These are phyloP conservation scores for Xylariaceae sp. DNA, from an alignment of 2,329 filamentous ascomycete species.

Conservation along the genomic window DNA sequence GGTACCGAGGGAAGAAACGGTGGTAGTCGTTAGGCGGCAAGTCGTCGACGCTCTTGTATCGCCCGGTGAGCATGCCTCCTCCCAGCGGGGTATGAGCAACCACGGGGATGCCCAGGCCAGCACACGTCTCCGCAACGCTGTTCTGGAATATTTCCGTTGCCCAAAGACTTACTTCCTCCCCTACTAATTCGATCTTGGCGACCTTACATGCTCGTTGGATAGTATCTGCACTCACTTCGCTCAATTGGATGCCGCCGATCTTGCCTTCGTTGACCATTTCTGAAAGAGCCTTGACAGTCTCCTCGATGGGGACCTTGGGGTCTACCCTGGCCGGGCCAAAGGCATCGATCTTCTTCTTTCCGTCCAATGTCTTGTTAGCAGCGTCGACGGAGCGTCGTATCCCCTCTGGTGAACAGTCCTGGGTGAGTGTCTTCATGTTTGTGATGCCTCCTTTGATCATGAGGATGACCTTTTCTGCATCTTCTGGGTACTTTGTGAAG, in stretches of 20 bases:
- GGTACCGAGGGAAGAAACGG: conserved; percentile 47
- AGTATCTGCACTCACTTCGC: conserved; percentile 43
- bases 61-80: conserved; percentile 62
- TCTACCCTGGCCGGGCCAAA: conserved; percentile 57
- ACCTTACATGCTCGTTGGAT: conserved; percentile 54
- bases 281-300: conserved; percentile 39
- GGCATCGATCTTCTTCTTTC: conserved; percentile 56
- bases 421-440: conserved; percentile 42
- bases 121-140: conserved; percentile 52
- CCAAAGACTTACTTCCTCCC: conserved; percentile 56
- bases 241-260: conserved; percentile 39
- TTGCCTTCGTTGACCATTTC: conserved; percentile 43
- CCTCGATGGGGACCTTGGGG: conserved; percentile 43
- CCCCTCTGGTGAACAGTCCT: conserved; percentile 49
- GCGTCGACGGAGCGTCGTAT: conserved; percentile 53
- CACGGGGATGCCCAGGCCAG: conserved; percentile 63
- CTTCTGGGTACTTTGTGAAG: conserved; percentile 57
- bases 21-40: conserved; percentile 58
- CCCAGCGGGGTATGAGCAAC: conserved; percentile 67
- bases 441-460: conserved; percentile 56
- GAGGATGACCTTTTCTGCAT: conserved; percentile 56
- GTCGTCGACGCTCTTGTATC: conserved; percentile 54
- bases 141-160: conserved; percentile 62
- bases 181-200: conserved; percentile 61
- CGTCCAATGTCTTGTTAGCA: conserved; percentile 50